These are phyloP conservation scores for Arthrobotrys megalospora DNA, from an alignment of 2,329 filamentous ascomycete genomes.

Conservation along the genomic window DNA sequence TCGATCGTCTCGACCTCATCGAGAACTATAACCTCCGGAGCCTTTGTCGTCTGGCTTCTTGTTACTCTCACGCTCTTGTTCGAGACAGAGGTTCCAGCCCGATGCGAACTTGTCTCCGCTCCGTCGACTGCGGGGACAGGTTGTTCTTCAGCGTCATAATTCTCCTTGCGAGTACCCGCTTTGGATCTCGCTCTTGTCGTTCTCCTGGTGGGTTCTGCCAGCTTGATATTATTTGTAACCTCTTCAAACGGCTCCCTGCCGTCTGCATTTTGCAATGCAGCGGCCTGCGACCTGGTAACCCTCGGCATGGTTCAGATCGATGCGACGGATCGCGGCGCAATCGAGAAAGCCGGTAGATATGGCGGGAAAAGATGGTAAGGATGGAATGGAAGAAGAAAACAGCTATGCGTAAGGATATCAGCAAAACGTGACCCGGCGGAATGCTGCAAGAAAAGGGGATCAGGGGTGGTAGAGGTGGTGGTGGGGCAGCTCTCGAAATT, in stretches of 20 bases:
- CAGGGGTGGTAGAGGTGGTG: slow-evolving; percentile 4
- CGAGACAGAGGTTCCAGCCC: slow-evolving; percentile 21
- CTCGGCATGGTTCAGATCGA: slow-evolving; percentile 44
- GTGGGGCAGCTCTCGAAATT: slow-evolving; percentile 37
- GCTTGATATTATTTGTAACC: slow-evolving; percentile 40
- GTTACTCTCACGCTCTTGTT: slow-evolving; percentile 25
- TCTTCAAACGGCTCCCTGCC: slow-evolving; percentile 52
- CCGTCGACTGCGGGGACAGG: neutral
- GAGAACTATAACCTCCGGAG: slow-evolving; percentile 25
- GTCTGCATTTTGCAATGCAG: slow-evolving; percentile 33
- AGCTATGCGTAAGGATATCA: slow-evolving; percentile 1
- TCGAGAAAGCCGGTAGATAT: slow-evolving; percentile 14
- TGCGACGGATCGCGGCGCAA: slow-evolving; percentile 18
- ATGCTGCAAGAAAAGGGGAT: slow-evolving; percentile 37
- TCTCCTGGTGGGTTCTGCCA: slow-evolving; percentile 16
- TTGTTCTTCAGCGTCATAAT: slow-evolving; percentile 26
- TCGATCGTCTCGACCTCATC: slow-evolving; percentile 42
- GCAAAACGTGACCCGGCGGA: slow-evolving; percentile 29
- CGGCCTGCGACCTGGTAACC: slow-evolving; percentile 48
- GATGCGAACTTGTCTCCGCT: slow-evolving; percentile 29
- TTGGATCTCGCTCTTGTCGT: slow-evolving; percentile 45
- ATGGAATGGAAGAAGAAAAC: neutral
- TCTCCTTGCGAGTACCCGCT: slow-evolving; percentile 46
- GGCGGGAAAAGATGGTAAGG: neutral
- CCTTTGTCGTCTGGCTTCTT: slow-evolving; percentile 21